Base-by-base conservation (phyloP, 2,329 filamentous ascomycete genomes). In the Pseudonectria buxi region DNA sequence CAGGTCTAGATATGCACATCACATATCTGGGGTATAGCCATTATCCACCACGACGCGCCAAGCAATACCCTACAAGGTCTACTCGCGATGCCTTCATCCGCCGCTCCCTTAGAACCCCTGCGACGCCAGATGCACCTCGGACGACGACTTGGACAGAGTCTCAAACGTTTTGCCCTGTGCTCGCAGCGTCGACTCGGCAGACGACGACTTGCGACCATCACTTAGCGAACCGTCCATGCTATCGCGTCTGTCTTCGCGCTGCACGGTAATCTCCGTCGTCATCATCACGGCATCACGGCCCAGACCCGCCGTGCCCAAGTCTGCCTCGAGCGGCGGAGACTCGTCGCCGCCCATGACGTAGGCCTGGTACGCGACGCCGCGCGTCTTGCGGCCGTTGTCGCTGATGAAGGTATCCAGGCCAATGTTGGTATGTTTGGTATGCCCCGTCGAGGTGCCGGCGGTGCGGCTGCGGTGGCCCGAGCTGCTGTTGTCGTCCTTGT, bases 291-390 rank as follows among this genome's bases (percentile, higher is more conserved):
- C 39, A 10, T 48, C 30, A 14, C 43, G 41, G 0, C 41, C 18
- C 18, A 22, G 18, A 34, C 1, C 32, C 47, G 11, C 4, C 16
- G 13, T 13, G 26, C 2, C 28, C 29, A 13, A 18, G 10, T 9
- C 24, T 28, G 5, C 16, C 24, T 14, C 26, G 3, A 4, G 29
- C 31, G 10, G 25, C 24, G 13, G 10, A 22, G 2, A 33, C 2
- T 47, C 45, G 3, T 53, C 48, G n/a, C 46, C 50, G 1, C 50
- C 46, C 43, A 43, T 53, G 6, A 35, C 50, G 32, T 50, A 53
- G 0, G 50, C 50, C 30, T 45, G 24, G 9, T 52, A 53, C 2
- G 48, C 50, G 16, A 49, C 14, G 14, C 47, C 48, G 3, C 41
- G 27, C 0, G 37, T 37, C 18, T 49, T 52, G 10, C 35, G 35